phyloP scores from a whole-genome alignment of 257 asterid genomes.

The Misopates orontium region DNA sequence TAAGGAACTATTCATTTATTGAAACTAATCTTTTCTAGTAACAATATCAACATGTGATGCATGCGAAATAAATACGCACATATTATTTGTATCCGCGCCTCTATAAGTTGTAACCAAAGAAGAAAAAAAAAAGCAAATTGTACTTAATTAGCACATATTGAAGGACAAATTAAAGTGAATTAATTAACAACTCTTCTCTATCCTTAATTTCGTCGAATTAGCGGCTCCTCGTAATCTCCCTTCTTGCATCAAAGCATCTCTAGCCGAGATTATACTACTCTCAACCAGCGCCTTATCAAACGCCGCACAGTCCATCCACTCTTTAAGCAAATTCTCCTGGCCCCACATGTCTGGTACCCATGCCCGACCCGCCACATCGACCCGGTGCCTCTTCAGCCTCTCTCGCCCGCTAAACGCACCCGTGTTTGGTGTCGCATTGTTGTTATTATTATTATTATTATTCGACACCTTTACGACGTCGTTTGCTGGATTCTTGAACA shows the following conservation, averaged over 20 bases:
- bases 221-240: conserved; percentile 31
- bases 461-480: neutral
- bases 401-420: conserved; percentile 35
- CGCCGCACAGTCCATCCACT: conserved; percentile 70
- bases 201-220: conserved; percentile 38
- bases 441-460: too few species aligned
- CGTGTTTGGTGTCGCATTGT: too few species aligned
- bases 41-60: too few species aligned
- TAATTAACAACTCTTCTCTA: conserved; percentile 41
- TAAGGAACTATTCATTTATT: too few species aligned
- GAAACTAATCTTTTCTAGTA: too few species aligned
- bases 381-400: conserved; percentile 75
- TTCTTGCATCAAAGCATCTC: conserved; percentile 61
- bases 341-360: conserved; percentile 98
- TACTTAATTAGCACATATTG: too few species aligned
- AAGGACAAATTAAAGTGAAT: neutral
- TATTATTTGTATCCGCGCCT: too few species aligned
- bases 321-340: conserved; percentile 70
- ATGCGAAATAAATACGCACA: too few species aligned
- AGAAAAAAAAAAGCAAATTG: too few species aligned
- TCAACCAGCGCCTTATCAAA: conserved; percentile 61
- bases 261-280: conserved; percentile 55
- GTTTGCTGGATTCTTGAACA: too few species aligned
- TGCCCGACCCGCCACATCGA: conserved; percentile 77
- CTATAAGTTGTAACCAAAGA: too few species aligned